phyloP scores from a whole-genome alignment of 768 basidiomycete species.

The Trametes maxima region DNA sequence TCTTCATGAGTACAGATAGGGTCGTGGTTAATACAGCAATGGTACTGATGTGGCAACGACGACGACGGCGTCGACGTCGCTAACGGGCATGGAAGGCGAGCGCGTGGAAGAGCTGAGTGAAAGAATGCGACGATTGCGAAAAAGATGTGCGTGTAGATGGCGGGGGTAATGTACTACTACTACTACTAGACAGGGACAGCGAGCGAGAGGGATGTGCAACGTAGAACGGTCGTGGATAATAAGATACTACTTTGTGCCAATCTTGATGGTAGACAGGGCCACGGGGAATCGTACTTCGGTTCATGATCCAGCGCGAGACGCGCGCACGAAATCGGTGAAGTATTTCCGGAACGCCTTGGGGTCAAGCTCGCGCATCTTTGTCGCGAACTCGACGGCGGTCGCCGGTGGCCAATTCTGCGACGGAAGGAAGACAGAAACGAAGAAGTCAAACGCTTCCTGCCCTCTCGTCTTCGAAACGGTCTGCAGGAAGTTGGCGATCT shows the following conservation, averaged over 20 bases:
- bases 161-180: conserved; percentile 14
- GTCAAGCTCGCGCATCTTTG: conserved; percentile 74
- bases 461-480: conserved; percentile 76
- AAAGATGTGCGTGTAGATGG: conserved; percentile 20
- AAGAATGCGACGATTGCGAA: conserved; percentile 9
- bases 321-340: conserved; percentile 81
- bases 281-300: conserved; percentile 27
- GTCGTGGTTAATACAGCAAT: conserved; percentile 19
- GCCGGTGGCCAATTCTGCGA: conserved; percentile 86
- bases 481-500: conserved; percentile 86
- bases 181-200: neutral
- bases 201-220: conserved; percentile 8
- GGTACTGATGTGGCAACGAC: conserved; percentile 3
- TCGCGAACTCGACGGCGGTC: conserved; percentile 74
- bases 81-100: neutral
- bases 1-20: conserved; percentile 18
- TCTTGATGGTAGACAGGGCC: neutral
- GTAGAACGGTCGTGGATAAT: conserved; percentile 3
- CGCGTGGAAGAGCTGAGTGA: neutral
- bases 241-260: conserved; percentile 4
- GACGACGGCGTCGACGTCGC: no score
- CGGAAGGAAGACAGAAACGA: conserved; percentile 80
- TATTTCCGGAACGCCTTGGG: conserved; percentile 81
- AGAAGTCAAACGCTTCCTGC: conserved; percentile 79
- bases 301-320: conserved; percentile 62